Percentiles rank a stretch among this genome's conserved stretches.
These are phyloP conservation scores for Talaromyces albobiverticillius DNA, from an alignment of 2,329 filamentous ascomycete genomes.

Conservation along the genomic window DNA sequence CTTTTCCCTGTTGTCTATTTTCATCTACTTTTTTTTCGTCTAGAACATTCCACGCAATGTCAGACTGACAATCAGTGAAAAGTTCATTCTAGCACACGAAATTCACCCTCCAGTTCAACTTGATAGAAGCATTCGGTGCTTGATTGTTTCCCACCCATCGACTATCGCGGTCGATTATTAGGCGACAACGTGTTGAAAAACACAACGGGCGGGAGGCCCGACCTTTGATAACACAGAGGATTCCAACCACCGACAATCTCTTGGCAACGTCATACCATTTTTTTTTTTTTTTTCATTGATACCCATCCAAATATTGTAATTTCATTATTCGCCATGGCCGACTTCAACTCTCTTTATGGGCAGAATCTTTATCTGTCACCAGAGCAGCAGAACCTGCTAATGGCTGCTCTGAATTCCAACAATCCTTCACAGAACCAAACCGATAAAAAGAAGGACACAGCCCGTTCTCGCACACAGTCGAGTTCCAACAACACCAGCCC, in stretches of 20 bases:
- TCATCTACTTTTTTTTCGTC: no score
- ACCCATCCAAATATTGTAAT: not conserved
- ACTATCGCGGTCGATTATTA: not conserved
- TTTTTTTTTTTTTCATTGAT: not conserved
- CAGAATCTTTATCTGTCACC: constrained; percentile 68
- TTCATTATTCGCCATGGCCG: constrained; percentile 28
- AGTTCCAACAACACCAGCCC: constrained; percentile 10
- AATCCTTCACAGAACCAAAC: constrained; percentile 39
- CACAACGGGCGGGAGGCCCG: constrained; percentile 35
- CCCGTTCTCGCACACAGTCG: constrained; percentile 6
- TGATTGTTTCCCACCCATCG: not conserved
- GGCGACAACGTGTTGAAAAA: not conserved
- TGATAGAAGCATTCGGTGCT: not conserved
- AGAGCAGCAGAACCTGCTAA: constrained; percentile 72
- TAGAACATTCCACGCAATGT: not conserved
- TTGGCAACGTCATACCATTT: not conserved
- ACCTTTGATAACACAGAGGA: constrained; percentile 3
- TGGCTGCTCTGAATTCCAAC: constrained; percentile 74
- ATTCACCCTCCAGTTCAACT: not conserved
- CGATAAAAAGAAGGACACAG: constrained; percentile 12
- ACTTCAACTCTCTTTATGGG: constrained; percentile 40
- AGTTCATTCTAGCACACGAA: not conserved
- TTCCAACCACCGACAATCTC: not conserved
- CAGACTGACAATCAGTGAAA: not conserved
- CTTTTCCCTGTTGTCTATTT: not conserved